Conservation (phyloP, 2,329 filamentous ascomycete species). For the Coniochaeta pulveracea region DNA sequence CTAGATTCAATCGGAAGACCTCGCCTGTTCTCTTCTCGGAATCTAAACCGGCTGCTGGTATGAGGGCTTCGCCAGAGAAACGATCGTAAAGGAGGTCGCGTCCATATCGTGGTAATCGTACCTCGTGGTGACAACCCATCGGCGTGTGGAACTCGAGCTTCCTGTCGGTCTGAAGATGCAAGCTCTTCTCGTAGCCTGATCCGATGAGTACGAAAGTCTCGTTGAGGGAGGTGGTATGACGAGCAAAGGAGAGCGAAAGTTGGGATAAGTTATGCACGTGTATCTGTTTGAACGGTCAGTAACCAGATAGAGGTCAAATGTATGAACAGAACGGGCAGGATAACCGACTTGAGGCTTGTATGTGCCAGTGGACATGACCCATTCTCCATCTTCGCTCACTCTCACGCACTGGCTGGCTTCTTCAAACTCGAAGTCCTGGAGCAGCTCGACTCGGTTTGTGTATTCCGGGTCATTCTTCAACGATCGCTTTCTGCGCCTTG, state of each 20-base stretch:
- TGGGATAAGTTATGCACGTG: conserved; percentile 94
- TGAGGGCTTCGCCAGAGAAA: conserved; percentile 69
- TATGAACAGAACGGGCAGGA: conserved; percentile 16
- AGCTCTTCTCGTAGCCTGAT: conserved; percentile 83
- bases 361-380: conserved; percentile 88
- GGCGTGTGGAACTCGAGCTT: conserved; percentile 89
- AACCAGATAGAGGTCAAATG: not conserved
- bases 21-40: conserved; percentile 70
- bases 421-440: conserved; percentile 75
- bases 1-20: conserved; percentile 85
- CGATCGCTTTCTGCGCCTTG: conserved; percentile 77
- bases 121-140: conserved; percentile 75
- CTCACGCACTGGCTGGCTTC: conserved; percentile 86
- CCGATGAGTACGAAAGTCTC: conserved; percentile 84
- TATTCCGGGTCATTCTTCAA: conserved; percentile 89
- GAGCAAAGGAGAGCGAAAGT: conserved; percentile 82
- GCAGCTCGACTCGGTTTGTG: conserved; percentile 82
- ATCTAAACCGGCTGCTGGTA: conserved; percentile 83
- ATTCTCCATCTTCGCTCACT: conserved; percentile 89
- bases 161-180: conserved; percentile 87
- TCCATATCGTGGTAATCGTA: conserved; percentile 86
- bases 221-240: conserved; percentile 87
- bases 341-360: conserved; percentile 37
- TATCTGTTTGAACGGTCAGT: conserved; percentile 46
- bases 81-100: conserved; percentile 80